These are phyloP conservation scores for Pichia inconspicua DNA, from an alignment of 1,139 yeast species.

Conservation along the genomic window DNA sequence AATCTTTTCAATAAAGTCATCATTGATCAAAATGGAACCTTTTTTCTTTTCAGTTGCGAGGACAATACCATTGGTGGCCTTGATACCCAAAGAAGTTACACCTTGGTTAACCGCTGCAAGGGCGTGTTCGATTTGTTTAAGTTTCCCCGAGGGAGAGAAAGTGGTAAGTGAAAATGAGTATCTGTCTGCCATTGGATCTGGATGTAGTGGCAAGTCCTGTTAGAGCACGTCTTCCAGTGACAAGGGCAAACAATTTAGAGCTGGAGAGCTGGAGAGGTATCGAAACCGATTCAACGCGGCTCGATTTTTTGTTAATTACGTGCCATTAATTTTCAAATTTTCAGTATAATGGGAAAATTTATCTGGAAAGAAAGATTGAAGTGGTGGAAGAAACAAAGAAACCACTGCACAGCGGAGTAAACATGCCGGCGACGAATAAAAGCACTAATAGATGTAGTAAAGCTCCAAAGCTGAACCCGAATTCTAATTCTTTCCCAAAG, in stretches of 20 bases:
- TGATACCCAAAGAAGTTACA: constrained; percentile 92
- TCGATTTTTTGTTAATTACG: not conserved
- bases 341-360: not conserved
- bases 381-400: not conserved
- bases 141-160: constrained; percentile 58
- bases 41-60: constrained; percentile 94
- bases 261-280: too few relatives aligned
- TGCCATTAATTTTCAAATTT: too few relatives aligned
- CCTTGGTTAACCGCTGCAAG: constrained; percentile 97
- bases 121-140: constrained; percentile 97
- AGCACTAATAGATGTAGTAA: not conserved
- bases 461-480: not conserved
- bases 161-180: constrained; percentile 81
- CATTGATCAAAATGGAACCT: constrained; percentile 66
- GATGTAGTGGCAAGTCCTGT: not conserved
- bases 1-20: constrained; percentile 71
- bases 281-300: too few relatives aligned
- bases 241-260: too few relatives aligned
- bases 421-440: not conserved
- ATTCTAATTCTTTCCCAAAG: not conserved
- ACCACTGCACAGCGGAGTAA: not conserved
- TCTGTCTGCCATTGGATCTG: constrained; percentile 76
- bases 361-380: not conserved
- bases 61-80: constrained; percentile 93
- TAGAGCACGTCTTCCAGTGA: not conserved